These are phyloP conservation scores for Aureobasidium uvarum DNA, from an alignment of 2,329 filamentous ascomycete genomes.

Conservation along the genomic window DNA sequence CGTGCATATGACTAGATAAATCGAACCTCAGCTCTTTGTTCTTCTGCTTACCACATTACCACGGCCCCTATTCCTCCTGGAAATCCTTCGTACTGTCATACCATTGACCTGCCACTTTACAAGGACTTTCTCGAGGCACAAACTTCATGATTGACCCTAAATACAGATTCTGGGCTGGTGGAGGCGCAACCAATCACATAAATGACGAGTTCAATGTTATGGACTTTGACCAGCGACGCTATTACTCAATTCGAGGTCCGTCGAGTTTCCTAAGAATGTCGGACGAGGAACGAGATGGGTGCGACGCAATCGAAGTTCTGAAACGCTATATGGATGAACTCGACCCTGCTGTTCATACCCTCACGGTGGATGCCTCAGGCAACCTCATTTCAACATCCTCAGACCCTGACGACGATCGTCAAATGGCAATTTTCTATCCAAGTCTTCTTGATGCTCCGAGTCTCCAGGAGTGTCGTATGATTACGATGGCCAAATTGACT, in stretches of 20 bases:
- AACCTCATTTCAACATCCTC: slow-evolving; percentile 1
- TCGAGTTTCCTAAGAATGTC: neutral
- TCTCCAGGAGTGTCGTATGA: neutral
- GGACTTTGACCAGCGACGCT: slow-evolving; percentile 5
- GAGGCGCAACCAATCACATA: neutral
- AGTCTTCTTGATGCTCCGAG: neutral
- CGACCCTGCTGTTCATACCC: neutral
- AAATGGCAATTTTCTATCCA: neutral
- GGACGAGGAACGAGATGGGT: neutral
- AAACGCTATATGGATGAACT: neutral
- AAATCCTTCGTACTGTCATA: too few relatives aligned
- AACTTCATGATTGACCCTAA: neutral
- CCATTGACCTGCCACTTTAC: too few relatives aligned
- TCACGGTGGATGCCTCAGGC: neutral
- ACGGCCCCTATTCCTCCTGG: too few relatives aligned
- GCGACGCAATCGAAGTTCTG: neutral
- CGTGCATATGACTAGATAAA: too few relatives aligned
- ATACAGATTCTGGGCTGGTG: neutral
- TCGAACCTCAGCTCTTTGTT: too few relatives aligned
- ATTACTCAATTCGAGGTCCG: neutral
- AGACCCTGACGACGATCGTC: neutral
- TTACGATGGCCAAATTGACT: neutral
- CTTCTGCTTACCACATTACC: too few relatives aligned
- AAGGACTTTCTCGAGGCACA: too few relatives aligned
- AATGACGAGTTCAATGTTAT: neutral